Percentiles rank a stretch among this genome's conserved stretches.
phyloP scores from a whole-genome alignment of 345 rosid species.

The rapeseed (Brassica napus) region Da-Ae NC_063435.1:20540001-20540500 shows the following conservation, averaged over 20 bases:
- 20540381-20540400: slow-evolving; percentile 1
- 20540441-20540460: slow-evolving; percentile 91
- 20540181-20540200: slow-evolving; percentile 50
- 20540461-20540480: slow-evolving; percentile 89
- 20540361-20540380: slow-evolving; percentile 18
- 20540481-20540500: slow-evolving; percentile 45
- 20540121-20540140: slow-evolving; percentile 24
- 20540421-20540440: slow-evolving; percentile 88
- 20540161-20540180: not conserved
- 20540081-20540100: slow-evolving; percentile 51
- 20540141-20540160: slow-evolving; percentile 10
- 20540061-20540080: slow-evolving; percentile 51
- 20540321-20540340: slow-evolving; percentile 95
- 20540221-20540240: slow-evolving; percentile 97
- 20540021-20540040: slow-evolving; percentile 70
- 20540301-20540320: slow-evolving; percentile 99
- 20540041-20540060: slow-evolving; percentile 56
- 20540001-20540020: slow-evolving; percentile 64
- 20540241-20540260: slow-evolving; percentile 98
- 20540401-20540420: slow-evolving; percentile 91
- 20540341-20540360: slow-evolving; percentile 33
- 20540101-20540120: not conserved
- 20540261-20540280: slow-evolving; percentile 97
- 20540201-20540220: slow-evolving; percentile 94
- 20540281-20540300: slow-evolving; percentile 93